phyloP scores from a whole-genome alignment of 352 stramenopile species.

The Phytophthora boehmeriae region DNA sequence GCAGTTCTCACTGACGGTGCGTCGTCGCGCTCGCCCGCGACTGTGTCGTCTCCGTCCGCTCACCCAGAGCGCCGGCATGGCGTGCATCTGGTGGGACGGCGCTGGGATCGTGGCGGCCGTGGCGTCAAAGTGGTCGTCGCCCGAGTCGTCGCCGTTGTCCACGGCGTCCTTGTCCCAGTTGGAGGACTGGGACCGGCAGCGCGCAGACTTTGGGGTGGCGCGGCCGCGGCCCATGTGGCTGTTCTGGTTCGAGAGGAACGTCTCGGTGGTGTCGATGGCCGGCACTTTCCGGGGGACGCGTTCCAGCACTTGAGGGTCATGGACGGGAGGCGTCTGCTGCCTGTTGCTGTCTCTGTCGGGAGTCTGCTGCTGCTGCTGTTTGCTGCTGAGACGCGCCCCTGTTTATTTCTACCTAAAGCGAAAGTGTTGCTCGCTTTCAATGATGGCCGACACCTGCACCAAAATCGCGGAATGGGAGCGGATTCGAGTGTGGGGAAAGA shows the following conservation, averaged over 20 bases:
- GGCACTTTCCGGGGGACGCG: constrained; percentile 37
- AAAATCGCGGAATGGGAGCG: constrained; percentile 41
- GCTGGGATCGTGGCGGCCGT: constrained; percentile 45
- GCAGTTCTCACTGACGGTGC: constrained; percentile 43
- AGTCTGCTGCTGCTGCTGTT: constrained; percentile 8
- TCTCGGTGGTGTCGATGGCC: constrained; percentile 32
- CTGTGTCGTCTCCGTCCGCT: constrained; percentile 49
- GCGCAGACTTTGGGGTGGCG: constrained; percentile 29
- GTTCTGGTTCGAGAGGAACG: constrained; percentile 30
- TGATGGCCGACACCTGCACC: constrained; percentile 11
- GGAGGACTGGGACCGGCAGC: constrained; percentile 64
- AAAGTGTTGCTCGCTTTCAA: constrained; percentile 1
- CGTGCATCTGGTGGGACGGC: constrained; percentile 44
- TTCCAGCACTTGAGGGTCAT: constrained; percentile 77
- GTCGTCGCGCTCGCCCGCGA: constrained; percentile 41
- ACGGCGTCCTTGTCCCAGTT: constrained; percentile 59
- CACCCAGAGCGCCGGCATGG: constrained; percentile 45
- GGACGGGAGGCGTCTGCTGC: constrained; percentile 11
- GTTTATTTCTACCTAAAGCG: not conserved
- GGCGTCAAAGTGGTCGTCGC: constrained; percentile 48
- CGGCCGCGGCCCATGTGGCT: constrained; percentile 23
- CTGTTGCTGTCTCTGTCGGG: not conserved
- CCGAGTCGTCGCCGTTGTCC: constrained; percentile 47
- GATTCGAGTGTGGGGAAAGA: constrained; percentile 33
- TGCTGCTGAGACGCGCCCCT: too few relatives aligned